Base-by-base conservation (phyloP, 106 monocot genomes). In the Acanthochlamys bracteata region DNA sequence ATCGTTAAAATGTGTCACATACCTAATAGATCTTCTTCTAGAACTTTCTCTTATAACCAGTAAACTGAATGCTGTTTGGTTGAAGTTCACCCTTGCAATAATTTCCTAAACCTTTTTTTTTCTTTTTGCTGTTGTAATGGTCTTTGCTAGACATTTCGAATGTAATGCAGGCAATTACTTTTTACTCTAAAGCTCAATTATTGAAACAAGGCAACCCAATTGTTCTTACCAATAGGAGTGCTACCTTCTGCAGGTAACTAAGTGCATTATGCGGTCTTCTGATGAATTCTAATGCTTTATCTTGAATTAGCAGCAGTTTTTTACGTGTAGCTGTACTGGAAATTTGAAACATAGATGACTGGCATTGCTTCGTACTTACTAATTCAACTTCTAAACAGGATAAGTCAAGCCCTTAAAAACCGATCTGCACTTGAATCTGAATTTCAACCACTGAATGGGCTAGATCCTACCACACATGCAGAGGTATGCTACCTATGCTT, bases 381-480 rank as follows among this genome's bases (percentile, higher is more conserved):
- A 33, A 33, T 33, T 33, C 33, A 3, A 33, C 83, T 33, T 75
- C 57, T 76, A 64, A 11, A 59, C 76, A 98, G 96, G 78, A 76
- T 91, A 45, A 88, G 83, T 56, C 82, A 73, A 66, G 23, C 72
- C 19, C 67, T 98, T 66, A 88, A 77, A 67, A 74, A 77, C 54
- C 69, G 90, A 39, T 75, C 96, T 57, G 80, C 96, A 75, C 66
- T 72, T 69, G 90, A 84, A 41, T 98, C 96, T 41, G 96, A 98
- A 62, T 73, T 66, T 66, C 70, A 75, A 19, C 80, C 91, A n/a
- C 53, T 98, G 39, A 80, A 98, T 75, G 96, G 96, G 0, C 73
- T 90, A 60, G 91, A 98, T 69, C 96, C 96, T 59, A 98, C 80
- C 66, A 88, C 78, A 22, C 88, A 91, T 85, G 96, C 96, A 43